Evolutionary conservation across 2,329 filamentous ascomycete species (phyloP).

Genomic region (Penicillium expansum): DNA sequence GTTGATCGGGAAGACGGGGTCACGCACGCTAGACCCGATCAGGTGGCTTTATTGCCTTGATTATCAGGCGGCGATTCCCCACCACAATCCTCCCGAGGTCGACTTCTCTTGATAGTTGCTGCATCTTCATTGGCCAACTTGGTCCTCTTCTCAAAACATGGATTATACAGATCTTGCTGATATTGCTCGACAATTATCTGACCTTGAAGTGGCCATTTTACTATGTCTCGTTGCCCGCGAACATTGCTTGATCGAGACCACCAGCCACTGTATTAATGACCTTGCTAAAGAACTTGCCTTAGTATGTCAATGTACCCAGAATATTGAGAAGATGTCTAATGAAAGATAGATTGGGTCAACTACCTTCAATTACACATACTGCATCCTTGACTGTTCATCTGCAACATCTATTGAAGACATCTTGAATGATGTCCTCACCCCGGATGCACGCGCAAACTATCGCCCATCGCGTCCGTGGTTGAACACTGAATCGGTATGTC

Average conservation of each 20-base stretch:
- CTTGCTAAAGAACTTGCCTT: slow-evolving; percentile 72
- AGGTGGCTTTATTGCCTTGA: background rate
- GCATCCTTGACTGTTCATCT: slow-evolving; percentile 68
- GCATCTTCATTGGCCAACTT: background rate
- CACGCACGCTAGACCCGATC: slow-evolving; percentile 15
- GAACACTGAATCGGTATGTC: slow-evolving; percentile 24
- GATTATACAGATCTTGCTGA: slow-evolving; percentile 61
- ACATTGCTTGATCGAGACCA: slow-evolving; percentile 83
- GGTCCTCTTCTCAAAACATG: slow-evolving; percentile 45
- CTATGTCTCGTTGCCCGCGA: slow-evolving; percentile 77
- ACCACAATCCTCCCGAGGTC: slow-evolving; percentile 6
- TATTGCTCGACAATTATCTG: slow-evolving; percentile 74
- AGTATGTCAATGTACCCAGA: slow-evolving; percentile 42
- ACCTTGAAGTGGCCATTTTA: slow-evolving; percentile 82
- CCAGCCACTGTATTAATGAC: slow-evolving; percentile 59
- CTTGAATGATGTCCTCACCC: slow-evolving; percentile 62
- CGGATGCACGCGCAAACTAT: slow-evolving; percentile 29
- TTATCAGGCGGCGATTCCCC: slow-evolving; percentile 2
- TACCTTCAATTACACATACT: slow-evolving; percentile 70
- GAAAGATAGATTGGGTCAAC: slow-evolving; percentile 58
- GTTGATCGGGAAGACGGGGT: slow-evolving; percentile 13
- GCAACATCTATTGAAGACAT: slow-evolving; percentile 80
- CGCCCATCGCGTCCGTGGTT: slow-evolving; percentile 16
- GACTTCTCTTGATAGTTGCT: slow-evolving; percentile 13
- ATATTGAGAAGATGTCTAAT: slow-evolving; percentile 1